Evolutionary conservation across 1,284 basidiomycete species (phyloP).

Genomic region (Melampsora americana): DNA sequence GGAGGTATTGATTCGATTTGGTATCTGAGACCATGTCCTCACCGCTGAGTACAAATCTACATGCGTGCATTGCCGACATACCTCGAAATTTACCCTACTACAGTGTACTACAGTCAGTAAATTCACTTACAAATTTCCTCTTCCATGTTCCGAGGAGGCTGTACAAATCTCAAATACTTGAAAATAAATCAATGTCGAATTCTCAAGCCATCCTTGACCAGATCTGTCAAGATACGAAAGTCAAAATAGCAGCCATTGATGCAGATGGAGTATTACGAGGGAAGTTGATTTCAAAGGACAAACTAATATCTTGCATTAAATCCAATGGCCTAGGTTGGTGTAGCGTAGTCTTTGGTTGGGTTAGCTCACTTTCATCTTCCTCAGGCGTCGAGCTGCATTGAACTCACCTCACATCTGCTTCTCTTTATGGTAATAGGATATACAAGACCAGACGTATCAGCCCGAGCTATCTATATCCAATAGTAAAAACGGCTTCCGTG

Average conservation of each 20-base stretch:
- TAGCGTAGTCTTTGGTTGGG: conserved; percentile 50
- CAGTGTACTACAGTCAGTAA: too few relatives aligned
- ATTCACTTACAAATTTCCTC: too few relatives aligned
- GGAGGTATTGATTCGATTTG: too few relatives aligned
- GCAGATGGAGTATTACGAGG: conserved; percentile 83
- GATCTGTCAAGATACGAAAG: not conserved
- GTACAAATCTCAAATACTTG: too few relatives aligned
- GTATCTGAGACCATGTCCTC: too few relatives aligned
- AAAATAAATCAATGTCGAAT: not conserved
- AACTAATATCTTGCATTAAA: conserved; percentile 81
- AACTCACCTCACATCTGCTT: not conserved
- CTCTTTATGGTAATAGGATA: conserved; percentile 68
- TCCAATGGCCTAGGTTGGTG: conserved; percentile 61
- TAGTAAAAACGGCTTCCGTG: conserved; percentile 82
- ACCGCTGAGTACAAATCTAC: too few relatives aligned
- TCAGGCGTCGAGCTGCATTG: not conserved
- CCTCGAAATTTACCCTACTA: too few relatives aligned
- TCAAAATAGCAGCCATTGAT: conserved; percentile 47
- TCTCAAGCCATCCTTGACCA: not conserved
- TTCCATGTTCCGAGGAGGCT: too few relatives aligned
- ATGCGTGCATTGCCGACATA: too few relatives aligned
- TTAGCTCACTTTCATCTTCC: conserved; percentile 66
- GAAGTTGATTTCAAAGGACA: conserved; percentile 73
- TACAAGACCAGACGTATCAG: conserved; percentile 68
- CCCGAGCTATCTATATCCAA: conserved; percentile 82